phyloP scores from a whole-genome alignment of 179 eudicot genomes.

The Silene vulgaris region DNA sequence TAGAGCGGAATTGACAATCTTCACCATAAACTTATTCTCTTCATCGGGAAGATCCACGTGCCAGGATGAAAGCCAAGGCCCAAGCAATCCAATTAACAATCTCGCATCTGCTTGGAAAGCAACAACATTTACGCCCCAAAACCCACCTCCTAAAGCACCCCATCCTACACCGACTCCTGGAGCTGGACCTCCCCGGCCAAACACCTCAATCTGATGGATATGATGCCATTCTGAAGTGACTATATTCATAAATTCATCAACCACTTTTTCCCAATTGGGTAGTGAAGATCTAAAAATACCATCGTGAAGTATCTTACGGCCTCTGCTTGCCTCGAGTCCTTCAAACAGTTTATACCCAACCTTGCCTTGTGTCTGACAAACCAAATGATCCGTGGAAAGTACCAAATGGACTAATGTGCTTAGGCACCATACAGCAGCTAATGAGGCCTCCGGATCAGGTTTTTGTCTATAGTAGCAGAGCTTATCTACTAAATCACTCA shows the following conservation, averaged over 20 bases:
- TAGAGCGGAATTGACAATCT: conserved; percentile 47
- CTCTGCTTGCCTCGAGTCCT: neutral
- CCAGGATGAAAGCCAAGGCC: conserved; percentile 28
- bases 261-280: conserved; percentile 38
- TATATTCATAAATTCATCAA: conserved; percentile 41
- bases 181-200: conserved; percentile 87
- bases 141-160: conserved; percentile 11
- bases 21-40: conserved; percentile 35
- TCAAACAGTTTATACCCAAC: conserved; percentile 22
- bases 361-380: conserved; percentile 37
- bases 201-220: conserved; percentile 50
- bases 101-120: conserved; percentile 19
- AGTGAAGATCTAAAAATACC: conserved; percentile 51
- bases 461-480: conserved; percentile 49
- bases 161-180: conserved; percentile 14
- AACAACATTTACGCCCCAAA: neutral
- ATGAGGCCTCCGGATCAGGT: conserved; percentile 43
- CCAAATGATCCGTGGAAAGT: conserved; percentile 55
- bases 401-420: conserved; percentile 46
- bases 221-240: conserved; percentile 42
- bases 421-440: conserved; percentile 68
- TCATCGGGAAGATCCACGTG: conserved; percentile 23
- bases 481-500: conserved; percentile 40
- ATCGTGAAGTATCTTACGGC: conserved; percentile 4
- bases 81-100: conserved; percentile 51